Evolutionary conservation across 202 grass and related monocot genomes (phyloP), one percentile per base, ranked within the genome.

Genomic region (Brachypodium distachyon): DNA sequence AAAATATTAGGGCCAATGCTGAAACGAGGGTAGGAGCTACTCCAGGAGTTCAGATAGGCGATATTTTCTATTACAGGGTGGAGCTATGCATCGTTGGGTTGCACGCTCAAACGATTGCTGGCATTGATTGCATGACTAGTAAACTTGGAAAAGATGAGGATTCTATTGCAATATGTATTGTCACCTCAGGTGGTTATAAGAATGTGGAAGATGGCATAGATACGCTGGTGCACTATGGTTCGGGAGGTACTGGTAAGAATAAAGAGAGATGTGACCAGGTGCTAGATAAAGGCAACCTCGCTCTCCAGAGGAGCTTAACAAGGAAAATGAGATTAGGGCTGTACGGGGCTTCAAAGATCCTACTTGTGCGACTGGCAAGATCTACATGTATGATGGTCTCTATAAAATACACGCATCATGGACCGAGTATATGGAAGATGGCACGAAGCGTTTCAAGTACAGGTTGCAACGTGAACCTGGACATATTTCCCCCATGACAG

Each of bases 51-150:
- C 70, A 92, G 76, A 85, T 94, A 86, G 95, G 95, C 3, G 95
- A 97, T 87, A 94, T 97, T 76, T 97, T 97, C 71, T 97, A 94
- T 82, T 97, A 90, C 54, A 85, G 95, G 78, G 92, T 97, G 87
- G 95, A 97, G 61, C 74, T 97, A 67, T 92, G 89, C 72, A 12
- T 94, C 77, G 63, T 94, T 54, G 95, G 95, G 12, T 81, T 97
- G 85, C 91, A 97, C 43, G 84, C 95, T 63, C 89, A 87, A 47
- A 97, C 73, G 58, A 97, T 97, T 91, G 87, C 81, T 14, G 91
- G 95, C 29, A 97, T 97, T 55, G 95, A 97, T 88, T 97, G 87
- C 69, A 88, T 97, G 89, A 86, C 55, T 56, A 59, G 74, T 55
- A 94, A 85, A 67, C 88, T 91, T 57, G 84, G 25, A 66, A 73